phyloP scores from a whole-genome alignment of 1,284 basidiomycete genomes.

The Malassezia equina region DNA sequence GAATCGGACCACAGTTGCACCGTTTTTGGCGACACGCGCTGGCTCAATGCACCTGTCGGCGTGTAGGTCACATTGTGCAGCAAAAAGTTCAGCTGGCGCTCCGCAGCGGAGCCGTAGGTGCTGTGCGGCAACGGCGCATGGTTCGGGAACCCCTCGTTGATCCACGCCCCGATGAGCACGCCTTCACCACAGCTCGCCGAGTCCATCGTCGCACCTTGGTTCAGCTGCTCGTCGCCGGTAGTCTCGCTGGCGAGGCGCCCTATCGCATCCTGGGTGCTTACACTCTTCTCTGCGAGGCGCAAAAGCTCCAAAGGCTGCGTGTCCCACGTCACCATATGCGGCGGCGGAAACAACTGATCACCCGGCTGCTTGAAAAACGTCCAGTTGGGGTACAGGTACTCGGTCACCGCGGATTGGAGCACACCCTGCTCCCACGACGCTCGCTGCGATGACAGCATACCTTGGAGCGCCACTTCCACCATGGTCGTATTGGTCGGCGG shows the following conservation, averaged over 20 bases:
- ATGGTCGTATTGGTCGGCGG: constrained; percentile 27
- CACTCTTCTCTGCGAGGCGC: constrained; percentile 30
- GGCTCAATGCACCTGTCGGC: constrained; percentile 48
- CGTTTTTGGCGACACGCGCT: constrained; percentile 19
- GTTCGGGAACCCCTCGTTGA: constrained; percentile 29
- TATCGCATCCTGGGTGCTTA: constrained; percentile 25
- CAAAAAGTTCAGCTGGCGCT: constrained; percentile 63
- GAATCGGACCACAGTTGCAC: constrained; percentile 43
- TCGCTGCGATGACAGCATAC: constrained; percentile 31
- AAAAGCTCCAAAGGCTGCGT: constrained; percentile 22
- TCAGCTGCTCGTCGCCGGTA: constrained; percentile 34
- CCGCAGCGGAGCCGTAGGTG: constrained; percentile 59
- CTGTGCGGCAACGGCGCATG: constrained; percentile 17
- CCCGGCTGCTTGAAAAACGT: constrained; percentile 22
- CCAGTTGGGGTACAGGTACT: constrained; percentile 30
- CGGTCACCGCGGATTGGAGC: constrained; percentile 37
- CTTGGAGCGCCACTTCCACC: constrained; percentile 25
- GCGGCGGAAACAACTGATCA: neutral
- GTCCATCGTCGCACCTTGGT: constrained; percentile 33
- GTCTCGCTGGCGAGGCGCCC: constrained; percentile 35
- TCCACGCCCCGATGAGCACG: constrained; percentile 35
- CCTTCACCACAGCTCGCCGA: constrained; percentile 34
- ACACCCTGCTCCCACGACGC: constrained; percentile 45
- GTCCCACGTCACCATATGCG: neutral
- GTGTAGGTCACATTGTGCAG: constrained; percentile 56